Evolutionary conservation across 2,329 filamentous ascomycete species (phyloP).

Genomic region (Botrytis paeoniae): DNA sequence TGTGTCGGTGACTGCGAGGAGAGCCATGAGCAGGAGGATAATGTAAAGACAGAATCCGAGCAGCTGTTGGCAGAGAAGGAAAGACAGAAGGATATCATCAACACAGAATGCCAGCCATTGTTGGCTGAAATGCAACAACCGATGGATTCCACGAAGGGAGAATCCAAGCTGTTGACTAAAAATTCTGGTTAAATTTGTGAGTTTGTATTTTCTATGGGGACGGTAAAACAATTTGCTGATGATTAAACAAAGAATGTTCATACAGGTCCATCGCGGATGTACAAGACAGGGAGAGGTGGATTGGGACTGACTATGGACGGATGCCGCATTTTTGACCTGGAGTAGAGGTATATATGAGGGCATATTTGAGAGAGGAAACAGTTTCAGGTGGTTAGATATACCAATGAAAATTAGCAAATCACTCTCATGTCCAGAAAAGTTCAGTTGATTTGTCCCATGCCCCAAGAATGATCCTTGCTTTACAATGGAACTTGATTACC

Average conservation of each 20-base stretch:
- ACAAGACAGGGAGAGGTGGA: no score
- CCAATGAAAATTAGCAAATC: no score
- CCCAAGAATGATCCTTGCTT: no score
- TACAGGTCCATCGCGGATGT: no score
- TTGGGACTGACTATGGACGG: not conserved
- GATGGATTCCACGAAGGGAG: no score
- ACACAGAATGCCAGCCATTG: not conserved
- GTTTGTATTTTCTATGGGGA: no score
- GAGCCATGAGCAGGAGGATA: not conserved
- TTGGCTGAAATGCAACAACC: not conserved
- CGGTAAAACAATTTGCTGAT: not conserved
- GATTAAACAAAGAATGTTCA: not conserved
- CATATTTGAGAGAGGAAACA: not conserved
- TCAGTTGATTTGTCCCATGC: no score
- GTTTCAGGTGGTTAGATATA: no score
- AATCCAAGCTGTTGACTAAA: no score
- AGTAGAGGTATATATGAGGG: not conserved
- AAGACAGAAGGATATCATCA: not conserved
- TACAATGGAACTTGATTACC: no score
- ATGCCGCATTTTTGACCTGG: not conserved
- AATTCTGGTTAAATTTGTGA: not conserved
- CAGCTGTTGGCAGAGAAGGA: not conserved
- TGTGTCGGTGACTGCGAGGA: accelerated
- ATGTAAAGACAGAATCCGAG: not conserved
- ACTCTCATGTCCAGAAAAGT: no score